Percentiles rank a stretch among this genome's conserved stretches.
Evolutionary conservation across 345 rosid species (phyloP).

Genomic region (Lepidium didymum): DNA sequence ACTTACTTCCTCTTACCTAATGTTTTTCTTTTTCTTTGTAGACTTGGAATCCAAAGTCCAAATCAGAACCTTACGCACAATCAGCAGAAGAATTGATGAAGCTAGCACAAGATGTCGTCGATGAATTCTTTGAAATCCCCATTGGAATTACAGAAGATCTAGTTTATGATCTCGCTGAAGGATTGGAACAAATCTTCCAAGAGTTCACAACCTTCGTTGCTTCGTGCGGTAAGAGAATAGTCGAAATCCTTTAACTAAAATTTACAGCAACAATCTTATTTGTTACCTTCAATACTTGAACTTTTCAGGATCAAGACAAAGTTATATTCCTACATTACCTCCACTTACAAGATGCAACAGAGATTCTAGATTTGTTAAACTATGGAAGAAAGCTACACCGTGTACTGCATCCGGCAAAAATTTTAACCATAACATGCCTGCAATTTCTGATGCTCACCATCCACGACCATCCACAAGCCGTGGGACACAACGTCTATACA

Average conservation of each 20-base stretch:
- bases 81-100: slow-evolving; percentile 66
- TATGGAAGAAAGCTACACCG: slow-evolving; percentile 73
- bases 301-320: slow-evolving; percentile 62
- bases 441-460: slow-evolving; percentile 40
- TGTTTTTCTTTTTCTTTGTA: slow-evolving; percentile 14
- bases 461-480: slow-evolving; percentile 88
- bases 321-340: slow-evolving; percentile 73
- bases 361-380: slow-evolving; percentile 52
- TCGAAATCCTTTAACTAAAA: background rate
- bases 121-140: slow-evolving; percentile 80
- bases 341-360: slow-evolving; percentile 84
- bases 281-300: background rate
- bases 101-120: slow-evolving; percentile 50
- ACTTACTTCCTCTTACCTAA: background rate
- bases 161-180: slow-evolving; percentile 65
- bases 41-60: slow-evolving; percentile 98
- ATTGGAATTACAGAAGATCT: slow-evolving; percentile 71
- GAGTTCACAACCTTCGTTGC: slow-evolving; percentile 69
- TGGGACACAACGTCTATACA: slow-evolving; percentile 82
- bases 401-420: slow-evolving; percentile 40
- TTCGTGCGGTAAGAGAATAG: slow-evolving; percentile 55
- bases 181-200: slow-evolving; percentile 54
- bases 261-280: background rate
- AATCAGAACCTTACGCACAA: slow-evolving; percentile 79
- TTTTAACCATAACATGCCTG: background rate